A percentile compares a stretch with the other conserved stretches of the same genome.
These are phyloP conservation scores for Lactifluus rugatus DNA, from an alignment of 768 basidiomycete genomes.

Conservation along the genomic window DNA sequence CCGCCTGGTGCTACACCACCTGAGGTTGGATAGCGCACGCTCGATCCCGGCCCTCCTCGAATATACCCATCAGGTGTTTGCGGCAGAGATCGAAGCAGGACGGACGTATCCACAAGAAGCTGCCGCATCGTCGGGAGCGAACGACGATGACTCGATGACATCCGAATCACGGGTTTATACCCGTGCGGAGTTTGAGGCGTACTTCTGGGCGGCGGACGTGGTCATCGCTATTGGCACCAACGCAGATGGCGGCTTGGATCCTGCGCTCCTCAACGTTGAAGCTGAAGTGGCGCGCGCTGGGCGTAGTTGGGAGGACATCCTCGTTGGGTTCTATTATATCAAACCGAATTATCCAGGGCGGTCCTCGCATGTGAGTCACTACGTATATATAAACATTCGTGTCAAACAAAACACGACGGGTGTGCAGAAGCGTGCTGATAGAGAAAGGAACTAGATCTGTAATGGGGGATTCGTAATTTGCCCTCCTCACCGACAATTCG, in stretches of 20 bases:
- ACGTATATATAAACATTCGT: background rate
- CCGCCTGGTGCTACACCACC: conserved; percentile 23
- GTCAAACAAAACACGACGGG: background rate
- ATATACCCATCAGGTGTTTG: conserved; percentile 53
- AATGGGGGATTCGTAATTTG: conserved; percentile 86
- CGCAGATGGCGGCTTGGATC: background rate
- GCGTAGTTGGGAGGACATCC: conserved; percentile 54
- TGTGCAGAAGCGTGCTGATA: background rate
- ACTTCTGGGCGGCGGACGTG: conserved; percentile 72
- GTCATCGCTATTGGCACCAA: conserved; percentile 48
- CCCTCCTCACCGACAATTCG: conserved; percentile 46
- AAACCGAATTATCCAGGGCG: conserved; percentile 88
- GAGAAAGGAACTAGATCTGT: conserved; percentile 46
- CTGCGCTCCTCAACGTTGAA: conserved; percentile 1
- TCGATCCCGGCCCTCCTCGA: conserved; percentile 43
- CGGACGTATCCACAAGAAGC: conserved; percentile 81
- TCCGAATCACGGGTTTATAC: conserved; percentile 19
- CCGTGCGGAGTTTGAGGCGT: conserved; percentile 51
- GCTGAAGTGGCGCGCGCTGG: conserved; percentile 39
- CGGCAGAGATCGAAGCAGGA: conserved; percentile 66
- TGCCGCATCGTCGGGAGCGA: background rate
- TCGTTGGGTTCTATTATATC: conserved; percentile 77
- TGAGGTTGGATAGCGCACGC: conserved; percentile 27
- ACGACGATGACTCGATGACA: too few species aligned
- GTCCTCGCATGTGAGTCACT: conserved; percentile 72